Evolutionary conservation across 2,329 filamentous ascomycete genomes (phyloP), one percentile per base, ranked within the genome.

Genomic region (Zasmidium cellare): DNA sequence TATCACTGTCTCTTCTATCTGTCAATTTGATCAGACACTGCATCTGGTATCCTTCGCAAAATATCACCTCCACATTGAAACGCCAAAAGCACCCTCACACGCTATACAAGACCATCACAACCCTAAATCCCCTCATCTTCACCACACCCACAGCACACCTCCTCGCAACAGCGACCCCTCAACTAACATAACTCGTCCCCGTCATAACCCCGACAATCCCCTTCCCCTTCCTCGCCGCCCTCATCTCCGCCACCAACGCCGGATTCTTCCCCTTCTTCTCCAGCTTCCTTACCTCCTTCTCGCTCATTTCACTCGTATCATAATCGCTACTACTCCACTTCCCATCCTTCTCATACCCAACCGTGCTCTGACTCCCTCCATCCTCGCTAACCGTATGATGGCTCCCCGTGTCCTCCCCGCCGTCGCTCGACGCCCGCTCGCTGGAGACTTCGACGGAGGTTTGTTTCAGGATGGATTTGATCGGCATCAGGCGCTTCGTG

Each of bases 201-300:
- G 65, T 64, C 58, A 71, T 52, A 16, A 61, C 61, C n/a, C 67
- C 66, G 1, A 71, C 47, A 25, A 56, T 58, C 51, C 62, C 69
- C 57, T 71, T 65, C 1, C 76, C 74, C 54, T 75, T 76, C 53
- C 71, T 71, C 20, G 74, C 75, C 23, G 76, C 75, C 61, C 77
- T 76, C 77, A 80, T 80, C 66, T 80, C 78, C 14, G 76, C 73
- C 59, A 76, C 79, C 50, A 80, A 59, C 9, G 74, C 70, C 14
- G 77, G 77, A 58, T 80, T 78, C 61, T 80, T 76, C 1, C 78
- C 77, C 63, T 79, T 80, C 53, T 77, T 77, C 63, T 71, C 69
- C 65, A 77, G 71, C 61, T 77, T 78, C 57, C 74, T 73, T 46
- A 79, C 66, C 47, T 80, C 74, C 53, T 75, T 72, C 11, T 74